These are phyloP conservation scores for Sophora flavescens DNA, from an alignment of 306 rosid species.

Conservation along the genomic window DNA sequence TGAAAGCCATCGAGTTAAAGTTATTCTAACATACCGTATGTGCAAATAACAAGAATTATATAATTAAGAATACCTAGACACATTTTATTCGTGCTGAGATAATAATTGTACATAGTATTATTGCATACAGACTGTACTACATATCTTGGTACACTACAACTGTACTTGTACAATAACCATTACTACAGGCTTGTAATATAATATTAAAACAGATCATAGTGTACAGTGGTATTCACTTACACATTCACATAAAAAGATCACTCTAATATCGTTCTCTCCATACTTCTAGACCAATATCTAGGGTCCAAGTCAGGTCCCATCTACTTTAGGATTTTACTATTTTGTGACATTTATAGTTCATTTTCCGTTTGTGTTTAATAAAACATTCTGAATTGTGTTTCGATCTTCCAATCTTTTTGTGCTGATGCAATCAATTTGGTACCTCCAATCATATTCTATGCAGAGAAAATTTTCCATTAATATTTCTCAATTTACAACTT, in stretches of 20 bases:
- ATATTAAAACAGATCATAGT: background rate
- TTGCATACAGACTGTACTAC: background rate
- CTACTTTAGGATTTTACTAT: background rate
- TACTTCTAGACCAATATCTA: background rate
- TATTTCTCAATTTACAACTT: no score
- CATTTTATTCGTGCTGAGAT: background rate
- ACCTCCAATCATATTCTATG: no score
- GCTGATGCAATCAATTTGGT: no score
- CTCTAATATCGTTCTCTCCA: background rate
- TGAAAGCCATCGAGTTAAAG: conserved; percentile 22
- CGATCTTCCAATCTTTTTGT: no score
- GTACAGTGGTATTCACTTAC: background rate
- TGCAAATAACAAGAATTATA: background rate
- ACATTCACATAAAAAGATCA: background rate
- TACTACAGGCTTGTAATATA: background rate
- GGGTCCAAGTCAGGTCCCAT: background rate
- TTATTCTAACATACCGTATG: background rate
- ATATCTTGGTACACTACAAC: background rate
- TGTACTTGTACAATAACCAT: background rate
- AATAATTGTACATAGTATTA: background rate
- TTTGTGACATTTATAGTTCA: background rate
- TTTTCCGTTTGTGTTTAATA: background rate
- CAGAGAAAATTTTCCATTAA: no score
- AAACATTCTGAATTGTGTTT: no score
- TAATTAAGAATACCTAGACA: background rate